Base-by-base conservation (phyloP, 2,329 filamentous ascomycete genomes). In the Xylariaceae sp. region DNA sequence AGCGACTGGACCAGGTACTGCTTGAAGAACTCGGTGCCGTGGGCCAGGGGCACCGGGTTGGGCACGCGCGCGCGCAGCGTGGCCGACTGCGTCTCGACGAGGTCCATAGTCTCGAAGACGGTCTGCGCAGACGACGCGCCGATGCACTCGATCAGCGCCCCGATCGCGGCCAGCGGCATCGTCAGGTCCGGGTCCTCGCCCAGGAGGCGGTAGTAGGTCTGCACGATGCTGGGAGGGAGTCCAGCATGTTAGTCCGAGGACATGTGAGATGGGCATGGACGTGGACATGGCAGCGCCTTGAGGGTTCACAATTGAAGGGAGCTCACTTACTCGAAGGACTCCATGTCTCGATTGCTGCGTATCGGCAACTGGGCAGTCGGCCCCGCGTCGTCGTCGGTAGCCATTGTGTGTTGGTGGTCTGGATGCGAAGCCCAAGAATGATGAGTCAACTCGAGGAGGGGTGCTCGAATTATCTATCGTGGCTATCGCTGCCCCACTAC, bases 11-110 rank as follows among this genome's bases (percentile, higher is more conserved):
- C 85, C 54, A 98, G 80, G 67, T 95, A 97, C 62, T 91, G 85
- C 63, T 93, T 87, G 73, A 98, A 97, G 44, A 97, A 81, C 64
- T 96, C 90, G 45, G 90, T 95, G 56, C 93, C 93, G 41, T 94
- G 93, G 37, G 87, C 89, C 13, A 97, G 80, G 4, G 90, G 91
- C 42, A 97, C 87, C 12, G 90, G 87, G 67, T 98, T 97, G 7
- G 85, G 76, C 39, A 95, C 85, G 16, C 83, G 81, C 43, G 75
- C 74, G 64, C 90, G 91, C 50, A 98, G 79, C 56, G 81, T 79
- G 39, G 79, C 74, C 38, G 88, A 91, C 61, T 93, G 84, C 35
- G 76, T 79, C 58, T 84, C 82, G 49, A 97, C 79, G 34, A 90
- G 80, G 54, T 91, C 85, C 61, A 97, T 85, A 28, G 91, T 96